Percentiles rank a stretch among this genome's conserved stretches.
Conservation (phyloP, 495 filamentous ascomycete species). For the Xylaria longipes region DNA sequence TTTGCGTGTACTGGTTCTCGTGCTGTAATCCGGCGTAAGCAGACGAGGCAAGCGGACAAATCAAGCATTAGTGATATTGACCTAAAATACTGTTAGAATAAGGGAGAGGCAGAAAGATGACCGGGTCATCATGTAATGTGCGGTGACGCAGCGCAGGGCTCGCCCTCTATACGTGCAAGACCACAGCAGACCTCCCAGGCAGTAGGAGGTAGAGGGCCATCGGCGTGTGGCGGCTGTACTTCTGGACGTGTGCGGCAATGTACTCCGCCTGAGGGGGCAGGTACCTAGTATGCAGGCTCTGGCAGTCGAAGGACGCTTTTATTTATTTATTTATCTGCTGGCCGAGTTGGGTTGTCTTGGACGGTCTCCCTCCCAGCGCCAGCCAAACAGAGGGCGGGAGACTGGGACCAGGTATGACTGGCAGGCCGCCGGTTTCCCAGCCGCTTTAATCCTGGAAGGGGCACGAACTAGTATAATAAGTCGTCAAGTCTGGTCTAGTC, state of each 20-base stretch:
- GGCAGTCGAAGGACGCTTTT: slow-evolving; percentile 7
- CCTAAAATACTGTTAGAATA: slow-evolving; percentile 13
- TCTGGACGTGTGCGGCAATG: slow-evolving; percentile 22
- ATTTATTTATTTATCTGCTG: slow-evolving; percentile 15
- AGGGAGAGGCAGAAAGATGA: slow-evolving; percentile 13
- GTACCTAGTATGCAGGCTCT: slow-evolving; percentile 23
- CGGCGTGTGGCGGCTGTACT: slow-evolving; percentile 20
- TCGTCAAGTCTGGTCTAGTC: background rate
- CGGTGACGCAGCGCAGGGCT: slow-evolving; percentile 8
- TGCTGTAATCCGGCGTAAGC: slow-evolving; percentile 24
- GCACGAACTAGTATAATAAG: background rate
- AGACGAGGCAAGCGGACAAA: slow-evolving; percentile 26
- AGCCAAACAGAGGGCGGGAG: slow-evolving; percentile 11
- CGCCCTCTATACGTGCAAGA: background rate
- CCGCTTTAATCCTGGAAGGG: slow-evolving; percentile 1
- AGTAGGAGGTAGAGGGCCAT: slow-evolving; percentile 7
- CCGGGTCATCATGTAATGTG: slow-evolving; percentile 23
- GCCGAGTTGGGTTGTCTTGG: slow-evolving; percentile 9
- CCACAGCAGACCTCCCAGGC: background rate
- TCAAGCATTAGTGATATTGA: slow-evolving; percentile 18
- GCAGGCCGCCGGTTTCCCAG: slow-evolving; percentile 17
- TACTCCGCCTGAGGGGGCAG: slow-evolving; percentile 25
- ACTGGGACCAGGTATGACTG: slow-evolving; percentile 7
- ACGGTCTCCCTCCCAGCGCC: background rate
- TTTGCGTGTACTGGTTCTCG: slow-evolving; percentile 28